Percentiles rank a stretch among this genome's conserved stretches.
These are phyloP conservation scores for Phyllosticta citribraziliensis DNA, from an alignment of 2,329 filamentous ascomycete genomes.

Conservation along the genomic window DNA sequence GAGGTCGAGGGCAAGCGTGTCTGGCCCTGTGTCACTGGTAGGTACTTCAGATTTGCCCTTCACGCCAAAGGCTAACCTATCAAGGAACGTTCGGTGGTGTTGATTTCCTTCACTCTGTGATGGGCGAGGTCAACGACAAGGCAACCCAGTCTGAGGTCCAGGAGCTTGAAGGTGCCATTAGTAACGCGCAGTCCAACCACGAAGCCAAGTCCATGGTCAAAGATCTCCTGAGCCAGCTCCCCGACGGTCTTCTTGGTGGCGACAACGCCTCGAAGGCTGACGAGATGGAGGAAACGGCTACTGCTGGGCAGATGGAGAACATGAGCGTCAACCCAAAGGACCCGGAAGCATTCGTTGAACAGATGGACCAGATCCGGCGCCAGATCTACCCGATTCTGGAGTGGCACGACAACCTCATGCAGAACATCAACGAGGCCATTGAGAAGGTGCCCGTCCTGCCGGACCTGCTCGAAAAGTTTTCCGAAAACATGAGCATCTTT, in stretches of 20 bases:
- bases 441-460: constrained; percentile 79
- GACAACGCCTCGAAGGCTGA: constrained; percentile 67
- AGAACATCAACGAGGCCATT: constrained; percentile 65
- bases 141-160: constrained; percentile 84
- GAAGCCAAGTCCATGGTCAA: constrained; percentile 66
- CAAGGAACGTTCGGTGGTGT: constrained; percentile 73
- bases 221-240: constrained; percentile 71
- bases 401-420: constrained; percentile 83
- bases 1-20: constrained; percentile 61
- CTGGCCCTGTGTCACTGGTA: constrained; percentile 74
- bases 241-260: constrained; percentile 67
- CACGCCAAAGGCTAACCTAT: neutral
- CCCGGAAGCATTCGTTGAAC: constrained; percentile 74
- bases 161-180: constrained; percentile 74
- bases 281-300: constrained; percentile 67
- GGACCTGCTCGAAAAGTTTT: constrained; percentile 74
- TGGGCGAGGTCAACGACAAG: constrained; percentile 73
- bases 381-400: constrained; percentile 85
- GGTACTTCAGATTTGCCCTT: neutral
- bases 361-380: constrained; percentile 61
- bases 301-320: constrained; percentile 65
- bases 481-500: constrained; percentile 80
- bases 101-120: constrained; percentile 86
- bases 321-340: constrained; percentile 65
- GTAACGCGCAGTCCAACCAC: constrained; percentile 49